Percentiles rank a stretch among this genome's conserved stretches.
phyloP scores from a whole-genome alignment of 371 early-diverging fungal species.

The Mortierella sp. region DNA sequence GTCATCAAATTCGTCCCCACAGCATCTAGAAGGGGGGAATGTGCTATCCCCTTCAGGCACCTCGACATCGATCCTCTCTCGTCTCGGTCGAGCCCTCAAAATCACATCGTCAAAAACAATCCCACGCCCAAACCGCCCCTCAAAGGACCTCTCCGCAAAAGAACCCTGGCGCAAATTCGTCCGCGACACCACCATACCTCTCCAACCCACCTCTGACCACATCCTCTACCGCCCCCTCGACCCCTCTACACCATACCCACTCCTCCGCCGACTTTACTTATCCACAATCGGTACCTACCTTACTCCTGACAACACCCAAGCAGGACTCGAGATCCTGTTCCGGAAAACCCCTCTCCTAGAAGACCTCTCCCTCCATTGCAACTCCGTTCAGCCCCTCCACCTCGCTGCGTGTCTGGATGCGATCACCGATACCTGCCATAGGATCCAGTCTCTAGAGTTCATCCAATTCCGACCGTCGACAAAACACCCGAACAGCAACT shows the following conservation, averaged over 20 bases:
- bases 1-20: not conserved
- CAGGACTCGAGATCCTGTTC: constrained; percentile 19
- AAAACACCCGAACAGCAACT: not conserved
- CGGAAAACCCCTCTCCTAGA: constrained; percentile 17
- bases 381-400: not conserved
- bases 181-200: not conserved
- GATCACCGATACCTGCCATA: constrained; percentile 20
- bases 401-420: constrained; percentile 20
- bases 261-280: constrained; percentile 20
- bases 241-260: not conserved
- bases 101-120: not conserved
- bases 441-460: constrained; percentile 8
- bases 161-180: constrained; percentile 40
- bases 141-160: not conserved
- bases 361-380: constrained; percentile 20
- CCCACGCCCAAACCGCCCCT: not conserved
- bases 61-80: not conserved
- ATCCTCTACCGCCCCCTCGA: not conserved
- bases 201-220: not conserved
- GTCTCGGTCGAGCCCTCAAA: not conserved
- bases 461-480: not conserved
- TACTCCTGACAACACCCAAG: not conserved
- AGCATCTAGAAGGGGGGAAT: not conserved
- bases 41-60: too few species aligned
- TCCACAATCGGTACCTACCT: not conserved